Conservation (phyloP, 2,329 filamentous ascomycete genomes). For the Aspergillus sp. region DNA sequence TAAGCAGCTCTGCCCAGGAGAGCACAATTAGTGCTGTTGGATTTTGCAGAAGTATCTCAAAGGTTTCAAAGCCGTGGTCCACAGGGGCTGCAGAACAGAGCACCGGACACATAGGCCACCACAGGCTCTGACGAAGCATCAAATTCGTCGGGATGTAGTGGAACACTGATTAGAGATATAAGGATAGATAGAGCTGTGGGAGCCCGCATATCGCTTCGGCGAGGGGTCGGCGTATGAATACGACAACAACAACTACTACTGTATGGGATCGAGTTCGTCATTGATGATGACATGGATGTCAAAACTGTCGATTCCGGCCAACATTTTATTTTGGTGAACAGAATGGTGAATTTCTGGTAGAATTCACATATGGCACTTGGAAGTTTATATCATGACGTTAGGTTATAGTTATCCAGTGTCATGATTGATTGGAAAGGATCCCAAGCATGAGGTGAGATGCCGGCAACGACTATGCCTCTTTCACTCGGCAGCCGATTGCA, state of each 20-base stretch:
- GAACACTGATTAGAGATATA: constrained; percentile 9
- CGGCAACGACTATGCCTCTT: too few species aligned
- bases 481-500: too few species aligned
- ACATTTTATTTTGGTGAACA: background rate
- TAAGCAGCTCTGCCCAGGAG: constrained; percentile 4
- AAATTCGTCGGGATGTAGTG: constrained; percentile 17
- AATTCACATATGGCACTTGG: background rate
- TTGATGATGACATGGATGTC: constrained; percentile 4
- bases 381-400: too few species aligned
- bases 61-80: constrained; percentile 16
- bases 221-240: too few species aligned
- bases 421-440: too few species aligned
- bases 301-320: constrained; percentile 2
- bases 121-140: constrained; percentile 15
- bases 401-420: too few species aligned
- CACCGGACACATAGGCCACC: constrained; percentile 9
- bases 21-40: constrained; percentile 6
- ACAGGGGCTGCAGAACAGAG: constrained; percentile 10
- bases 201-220: too few species aligned
- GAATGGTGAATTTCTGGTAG: background rate
- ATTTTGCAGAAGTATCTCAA: constrained; percentile 14
- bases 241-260: too few species aligned
- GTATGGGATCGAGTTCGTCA: constrained; percentile 5
- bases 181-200: too few species aligned
- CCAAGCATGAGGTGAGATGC: too few species aligned